Conservation (phyloP, 768 basidiomycete species). For the Trametes cingulata region DNA sequence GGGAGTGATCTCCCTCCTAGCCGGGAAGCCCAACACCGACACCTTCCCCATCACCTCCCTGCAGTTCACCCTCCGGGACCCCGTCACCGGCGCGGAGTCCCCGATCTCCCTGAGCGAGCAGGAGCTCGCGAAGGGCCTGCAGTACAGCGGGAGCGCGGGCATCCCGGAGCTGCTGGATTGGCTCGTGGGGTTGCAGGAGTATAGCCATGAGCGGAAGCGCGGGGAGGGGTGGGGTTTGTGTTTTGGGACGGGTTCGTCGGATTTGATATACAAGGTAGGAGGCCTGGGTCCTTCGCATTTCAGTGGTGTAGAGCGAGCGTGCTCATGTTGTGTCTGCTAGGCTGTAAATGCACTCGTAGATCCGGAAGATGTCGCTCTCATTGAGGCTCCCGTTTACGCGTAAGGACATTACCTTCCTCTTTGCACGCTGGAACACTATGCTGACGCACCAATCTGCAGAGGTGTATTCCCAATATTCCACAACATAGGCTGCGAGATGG, state of each 20-base stretch:
- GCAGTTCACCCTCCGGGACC: constrained; percentile 56
- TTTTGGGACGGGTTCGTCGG: constrained; percentile 85
- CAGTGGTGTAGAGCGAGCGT: background rate
- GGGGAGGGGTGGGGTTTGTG: constrained; percentile 71
- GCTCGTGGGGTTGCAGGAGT: constrained; percentile 71
- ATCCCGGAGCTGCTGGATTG: constrained; percentile 63
- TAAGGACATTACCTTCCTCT: constrained; percentile 25
- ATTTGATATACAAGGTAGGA: constrained; percentile 81
- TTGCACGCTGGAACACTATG: constrained; percentile 24
- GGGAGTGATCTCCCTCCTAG: constrained; percentile 78
- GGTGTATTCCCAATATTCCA: constrained; percentile 68
- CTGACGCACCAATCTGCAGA: constrained; percentile 35
- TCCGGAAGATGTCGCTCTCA: constrained; percentile 76
- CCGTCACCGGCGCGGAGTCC: constrained; percentile 47
- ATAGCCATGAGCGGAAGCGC: constrained; percentile 60
- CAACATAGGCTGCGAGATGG: constrained; percentile 53
- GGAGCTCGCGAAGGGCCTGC: constrained; percentile 68
- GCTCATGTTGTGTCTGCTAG: constrained; percentile 37
- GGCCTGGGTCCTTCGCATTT: background rate
- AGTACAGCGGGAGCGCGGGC: constrained; percentile 77
- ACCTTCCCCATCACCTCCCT: constrained; percentile 91
- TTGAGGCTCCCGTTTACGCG: constrained; percentile 84
- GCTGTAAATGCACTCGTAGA: constrained; percentile 71
- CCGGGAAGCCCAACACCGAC: constrained; percentile 88
- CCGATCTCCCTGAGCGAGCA: constrained; percentile 54